Evolutionary conservation across 306 rosid species (phyloP).

Genomic region (Casuarina glauca): DNA sequence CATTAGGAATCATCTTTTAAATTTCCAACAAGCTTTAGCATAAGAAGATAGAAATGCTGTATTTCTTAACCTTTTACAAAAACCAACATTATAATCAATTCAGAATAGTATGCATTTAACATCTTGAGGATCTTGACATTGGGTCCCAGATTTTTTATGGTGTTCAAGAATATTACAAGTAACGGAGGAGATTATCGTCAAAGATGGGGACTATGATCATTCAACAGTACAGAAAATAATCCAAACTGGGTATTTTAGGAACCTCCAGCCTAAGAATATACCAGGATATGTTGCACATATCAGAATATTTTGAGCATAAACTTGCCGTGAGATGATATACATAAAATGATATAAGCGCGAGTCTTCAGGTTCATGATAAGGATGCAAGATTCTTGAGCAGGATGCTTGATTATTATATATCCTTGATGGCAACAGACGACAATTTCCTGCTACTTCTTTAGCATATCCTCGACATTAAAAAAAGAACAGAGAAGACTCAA

Average conservation of each 20-base stretch:
- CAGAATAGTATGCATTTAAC: slow-evolving; percentile 11
- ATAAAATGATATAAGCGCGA: background rate
- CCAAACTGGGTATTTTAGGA: background rate
- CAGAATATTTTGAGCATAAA: background rate
- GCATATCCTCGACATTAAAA: background rate
- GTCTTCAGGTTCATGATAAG: background rate
- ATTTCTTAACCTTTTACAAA: slow-evolving; percentile 5
- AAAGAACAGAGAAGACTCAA: background rate
- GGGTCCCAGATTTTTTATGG: too few relatives aligned
- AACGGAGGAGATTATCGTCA: too few relatives aligned
- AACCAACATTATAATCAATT: slow-evolving; percentile 4
- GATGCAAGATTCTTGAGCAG: background rate
- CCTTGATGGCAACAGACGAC: background rate
- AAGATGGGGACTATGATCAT: too few relatives aligned
- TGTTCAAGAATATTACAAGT: too few relatives aligned
- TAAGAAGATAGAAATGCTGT: background rate
- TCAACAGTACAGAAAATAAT: background rate
- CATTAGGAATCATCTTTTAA: slow-evolving; percentile 28
- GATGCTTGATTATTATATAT: background rate
- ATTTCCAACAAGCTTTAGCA: slow-evolving; percentile 16
- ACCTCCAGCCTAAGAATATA: background rate
- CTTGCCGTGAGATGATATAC: background rate
- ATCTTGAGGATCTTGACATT: background rate
- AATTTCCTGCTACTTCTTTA: background rate
- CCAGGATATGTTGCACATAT: background rate